Evolutionary conservation across 768 basidiomycete species (phyloP).

Genomic region (Trametes coccinea): DNA sequence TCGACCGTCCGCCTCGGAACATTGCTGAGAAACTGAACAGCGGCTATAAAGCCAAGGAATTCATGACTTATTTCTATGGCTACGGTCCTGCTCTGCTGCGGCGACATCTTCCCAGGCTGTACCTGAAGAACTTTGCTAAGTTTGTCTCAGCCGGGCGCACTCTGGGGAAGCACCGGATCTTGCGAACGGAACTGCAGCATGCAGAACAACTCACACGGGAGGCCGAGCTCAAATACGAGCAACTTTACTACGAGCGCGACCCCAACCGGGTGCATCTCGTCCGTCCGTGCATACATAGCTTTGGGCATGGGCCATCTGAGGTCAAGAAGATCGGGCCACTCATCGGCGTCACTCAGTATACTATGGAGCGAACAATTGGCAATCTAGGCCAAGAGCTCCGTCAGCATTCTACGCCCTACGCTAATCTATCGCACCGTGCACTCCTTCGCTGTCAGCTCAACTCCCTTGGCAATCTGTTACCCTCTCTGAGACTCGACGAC

Average conservation of each 20-base stretch:
- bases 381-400: conserved; percentile 28
- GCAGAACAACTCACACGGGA: conserved; percentile 28
- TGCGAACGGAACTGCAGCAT: conserved; percentile 9
- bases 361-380: conserved; percentile 31
- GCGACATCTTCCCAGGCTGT: conserved; percentile 14
- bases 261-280: conserved; percentile 35
- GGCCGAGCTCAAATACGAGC: conserved; percentile 39
- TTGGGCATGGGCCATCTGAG: conserved; percentile 33
- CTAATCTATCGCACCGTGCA: conserved; percentile 22
- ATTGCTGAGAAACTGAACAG: conserved; percentile 40
- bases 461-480: background rate
- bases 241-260: conserved; percentile 34
- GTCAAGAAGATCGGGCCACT: conserved; percentile 20
- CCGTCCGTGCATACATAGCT: conserved; percentile 33
- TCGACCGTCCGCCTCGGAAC: conserved; percentile 43
- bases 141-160: conserved; percentile 27
- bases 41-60: conserved; percentile 35
- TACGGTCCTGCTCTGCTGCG: conserved; percentile 25
- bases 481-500: background rate
- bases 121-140: conserved; percentile 31
- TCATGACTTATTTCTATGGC: conserved; percentile 25
- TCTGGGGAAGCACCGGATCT: conserved; percentile 23
- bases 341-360: conserved; percentile 18
- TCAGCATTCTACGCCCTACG: conserved; percentile 27
- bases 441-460: background rate